Conservation (phyloP, 805 yeast species). For the Komagataella ulmi region DNA sequence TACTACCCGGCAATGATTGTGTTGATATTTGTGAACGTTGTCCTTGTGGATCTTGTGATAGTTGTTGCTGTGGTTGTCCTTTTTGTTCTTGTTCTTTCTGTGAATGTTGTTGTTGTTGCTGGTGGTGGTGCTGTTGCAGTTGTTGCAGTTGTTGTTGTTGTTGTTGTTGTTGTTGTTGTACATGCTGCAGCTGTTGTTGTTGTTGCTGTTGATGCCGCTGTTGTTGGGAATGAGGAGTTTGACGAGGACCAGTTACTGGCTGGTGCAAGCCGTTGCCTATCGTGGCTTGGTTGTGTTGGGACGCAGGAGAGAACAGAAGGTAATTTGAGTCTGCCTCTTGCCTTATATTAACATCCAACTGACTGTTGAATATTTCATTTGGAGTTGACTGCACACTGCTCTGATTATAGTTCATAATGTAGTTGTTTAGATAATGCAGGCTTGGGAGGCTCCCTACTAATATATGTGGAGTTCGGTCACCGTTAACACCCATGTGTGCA, state of each 20-base stretch:
- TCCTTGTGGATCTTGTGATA: background rate
- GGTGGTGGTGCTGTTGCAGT: conserved; percentile 4
- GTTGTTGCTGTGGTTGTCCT: conserved; percentile 6
- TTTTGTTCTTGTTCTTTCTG: conserved; percentile 2
- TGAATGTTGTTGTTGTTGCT: conserved; percentile 4
- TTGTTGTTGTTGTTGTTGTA: conserved; percentile 5
- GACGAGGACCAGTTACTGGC: background rate
- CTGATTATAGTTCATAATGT: conserved; percentile 5
- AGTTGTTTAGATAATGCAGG: conserved; percentile 19
- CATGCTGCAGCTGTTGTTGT: conserved; percentile 4
- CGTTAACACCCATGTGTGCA: conserved; percentile 46
- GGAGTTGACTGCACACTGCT: background rate
- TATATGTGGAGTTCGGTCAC: conserved; percentile 55
- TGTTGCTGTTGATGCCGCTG: conserved; percentile 1
- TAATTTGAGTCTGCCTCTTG: background rate
- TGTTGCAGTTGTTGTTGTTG: conserved; percentile 2
- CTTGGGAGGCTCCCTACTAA: conserved; percentile 36
- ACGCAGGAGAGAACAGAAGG: background rate
- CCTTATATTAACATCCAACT: background rate
- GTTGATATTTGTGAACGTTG: background rate
- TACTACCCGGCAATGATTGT: background rate
- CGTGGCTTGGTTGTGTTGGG: background rate
- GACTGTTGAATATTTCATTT: background rate
- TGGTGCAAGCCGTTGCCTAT: background rate
- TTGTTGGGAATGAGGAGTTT: background rate